phyloP scores from a whole-genome alignment of 179 eudicot species.

The Silene coronaria region DNA sequence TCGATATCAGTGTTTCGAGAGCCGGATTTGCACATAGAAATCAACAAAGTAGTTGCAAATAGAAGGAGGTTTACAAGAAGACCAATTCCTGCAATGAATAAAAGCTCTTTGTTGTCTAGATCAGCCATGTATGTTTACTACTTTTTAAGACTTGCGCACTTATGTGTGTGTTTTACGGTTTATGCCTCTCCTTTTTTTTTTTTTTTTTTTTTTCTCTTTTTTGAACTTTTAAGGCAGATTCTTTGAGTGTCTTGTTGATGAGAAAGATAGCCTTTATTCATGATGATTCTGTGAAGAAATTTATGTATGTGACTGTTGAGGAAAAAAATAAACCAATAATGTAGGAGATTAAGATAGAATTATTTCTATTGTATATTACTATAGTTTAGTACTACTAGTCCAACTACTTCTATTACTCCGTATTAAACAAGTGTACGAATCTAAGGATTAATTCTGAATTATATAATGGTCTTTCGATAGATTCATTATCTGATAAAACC shows the following conservation, averaged over 20 bases:
- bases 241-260: not conserved
- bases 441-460: no score
- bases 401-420: no score
- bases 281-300: conserved; percentile 1
- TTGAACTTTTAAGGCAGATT: not conserved
- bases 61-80: conserved; percentile 22
- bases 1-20: conserved; percentile 15
- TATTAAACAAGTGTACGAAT: no score
- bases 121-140: no score
- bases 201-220: not conserved
- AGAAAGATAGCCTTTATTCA: not conserved
- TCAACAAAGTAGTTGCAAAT: conserved; percentile 18
- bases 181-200: not conserved
- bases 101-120: conserved; percentile 12
- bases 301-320: not conserved
- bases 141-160: no score
- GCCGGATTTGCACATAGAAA: conserved; percentile 14
- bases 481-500: no score
- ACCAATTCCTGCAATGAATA: conserved; percentile 26
- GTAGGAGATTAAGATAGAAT: not conserved
- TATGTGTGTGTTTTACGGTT: no score
- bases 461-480: not conserved
- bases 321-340: not conserved
- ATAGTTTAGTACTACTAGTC: no score
- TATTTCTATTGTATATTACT: no score